Conservation (phyloP, 2,329 filamentous ascomycete genomes). For the Fusarium transvaalense region DNA sequence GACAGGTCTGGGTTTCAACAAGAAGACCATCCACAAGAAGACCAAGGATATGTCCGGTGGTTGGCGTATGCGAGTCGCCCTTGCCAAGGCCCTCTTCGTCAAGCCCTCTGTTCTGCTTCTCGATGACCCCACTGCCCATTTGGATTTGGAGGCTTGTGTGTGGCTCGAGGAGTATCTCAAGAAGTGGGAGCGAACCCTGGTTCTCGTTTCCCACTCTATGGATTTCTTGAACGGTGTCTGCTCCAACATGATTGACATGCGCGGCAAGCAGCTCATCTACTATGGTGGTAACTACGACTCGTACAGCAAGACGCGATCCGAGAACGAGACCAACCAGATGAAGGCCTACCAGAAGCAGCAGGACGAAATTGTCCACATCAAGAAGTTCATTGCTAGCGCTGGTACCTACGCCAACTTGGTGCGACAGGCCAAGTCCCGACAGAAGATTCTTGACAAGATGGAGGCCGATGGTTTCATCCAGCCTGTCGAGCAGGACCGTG, state of each 20-base stretch:
- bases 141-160: slow-evolving; percentile 99
- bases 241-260: slow-evolving; percentile 99
- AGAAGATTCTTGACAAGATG: slow-evolving; percentile 99
- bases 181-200: slow-evolving; percentile 98
- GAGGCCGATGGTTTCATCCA: slow-evolving; percentile 99
- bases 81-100: slow-evolving; percentile 98
- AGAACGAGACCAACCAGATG: slow-evolving; percentile 98
- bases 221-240: slow-evolving; percentile 99
- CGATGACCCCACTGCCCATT: slow-evolving; percentile 98
- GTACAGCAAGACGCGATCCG: slow-evolving; percentile 91
- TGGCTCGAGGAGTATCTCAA: slow-evolving; percentile 99
- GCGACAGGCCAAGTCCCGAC: slow-evolving; percentile 96
- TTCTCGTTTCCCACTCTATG: slow-evolving; percentile 97
- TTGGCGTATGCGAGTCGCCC: slow-evolving; percentile 99
- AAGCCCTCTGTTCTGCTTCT: slow-evolving; percentile 95
- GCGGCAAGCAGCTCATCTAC: slow-evolving; percentile 87
- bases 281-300: slow-evolving; percentile 99
- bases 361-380: slow-evolving; percentile 99
- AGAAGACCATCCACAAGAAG: slow-evolving; percentile 97
- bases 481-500: slow-evolving; percentile 83
- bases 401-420: slow-evolving; percentile 99
- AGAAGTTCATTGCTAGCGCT: slow-evolving; percentile 99
- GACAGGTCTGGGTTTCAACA: slow-evolving; percentile 99
- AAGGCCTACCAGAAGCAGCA: slow-evolving; percentile 99
- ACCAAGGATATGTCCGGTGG: slow-evolving; percentile 99